phyloP scores from a whole-genome alignment of 1,139 yeast genomes.

The Petasospora fabianii region DNA sequence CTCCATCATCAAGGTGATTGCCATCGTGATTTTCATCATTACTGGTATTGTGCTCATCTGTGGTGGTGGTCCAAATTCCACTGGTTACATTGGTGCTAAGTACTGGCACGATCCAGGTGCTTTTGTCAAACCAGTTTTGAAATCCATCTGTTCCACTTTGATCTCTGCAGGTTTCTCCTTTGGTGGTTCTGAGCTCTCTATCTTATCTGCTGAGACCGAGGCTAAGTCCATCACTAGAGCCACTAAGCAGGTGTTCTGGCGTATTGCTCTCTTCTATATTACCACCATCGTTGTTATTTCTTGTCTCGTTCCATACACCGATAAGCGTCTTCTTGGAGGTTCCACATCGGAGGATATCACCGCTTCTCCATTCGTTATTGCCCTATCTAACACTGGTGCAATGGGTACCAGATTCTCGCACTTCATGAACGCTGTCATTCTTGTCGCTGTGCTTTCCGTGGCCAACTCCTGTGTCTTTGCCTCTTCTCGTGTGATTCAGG shows the following conservation, averaged over 20 bases:
- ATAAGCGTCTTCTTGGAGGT: conserved; percentile 39
- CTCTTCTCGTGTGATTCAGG: conserved; percentile 57
- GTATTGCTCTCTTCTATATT: conserved; percentile 70
- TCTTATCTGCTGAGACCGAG: conserved; percentile 67
- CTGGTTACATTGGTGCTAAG: conserved; percentile 57
- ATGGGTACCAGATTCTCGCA: conserved; percentile 46
- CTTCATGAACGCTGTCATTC: conserved; percentile 52
- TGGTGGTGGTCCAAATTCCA: conserved; percentile 49
- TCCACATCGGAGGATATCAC: conserved; percentile 40
- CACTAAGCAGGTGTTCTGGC: conserved; percentile 58
- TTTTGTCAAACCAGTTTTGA: conserved; percentile 52
- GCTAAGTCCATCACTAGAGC: conserved; percentile 73
- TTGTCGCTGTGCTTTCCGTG: conserved; percentile 58
- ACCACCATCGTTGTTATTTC: conserved; percentile 59
- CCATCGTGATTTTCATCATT: conserved; percentile 57
- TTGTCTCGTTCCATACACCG: conserved; percentile 52
- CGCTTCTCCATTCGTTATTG: conserved; percentile 56
- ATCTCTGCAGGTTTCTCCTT: conserved; percentile 74
- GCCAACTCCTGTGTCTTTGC: conserved; percentile 62
- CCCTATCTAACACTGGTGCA: conserved; percentile 38
- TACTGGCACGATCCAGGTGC: conserved; percentile 68
- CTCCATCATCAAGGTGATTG: conserved; percentile 52
- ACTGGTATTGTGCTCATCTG: conserved; percentile 62
- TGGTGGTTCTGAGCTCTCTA: conserved; percentile 72
- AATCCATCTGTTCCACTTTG: conserved; percentile 58